A percentile compares a stretch with the other conserved stretches of the same genome.
Conservation (phyloP, 768 basidiomycete species). For the Lanmaoa rubissima region DNA sequence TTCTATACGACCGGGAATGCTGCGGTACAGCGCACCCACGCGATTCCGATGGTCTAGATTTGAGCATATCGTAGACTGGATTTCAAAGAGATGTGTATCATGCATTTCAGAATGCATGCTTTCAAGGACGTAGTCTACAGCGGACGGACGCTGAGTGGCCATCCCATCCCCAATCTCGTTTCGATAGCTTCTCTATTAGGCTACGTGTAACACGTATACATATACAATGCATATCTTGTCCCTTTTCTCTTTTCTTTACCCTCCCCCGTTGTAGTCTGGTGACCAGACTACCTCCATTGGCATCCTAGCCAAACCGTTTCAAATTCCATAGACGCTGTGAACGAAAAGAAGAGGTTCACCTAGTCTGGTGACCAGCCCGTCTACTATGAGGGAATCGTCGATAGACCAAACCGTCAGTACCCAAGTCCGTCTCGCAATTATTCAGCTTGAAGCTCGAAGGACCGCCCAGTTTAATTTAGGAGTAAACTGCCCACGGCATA, state of each 20-base stretch:
- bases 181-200: not conserved
- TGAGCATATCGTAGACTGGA: not conserved
- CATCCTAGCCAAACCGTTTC: not conserved
- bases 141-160: not conserved
- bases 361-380: no score
- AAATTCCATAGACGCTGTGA: not conserved
- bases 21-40: conserved; percentile 1
- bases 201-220: not conserved
- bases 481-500: no score
- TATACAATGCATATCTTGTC: not conserved
- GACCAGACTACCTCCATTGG: no score
- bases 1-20: conserved; percentile 4
- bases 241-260: not conserved
- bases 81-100: not conserved
- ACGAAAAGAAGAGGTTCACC: not conserved
- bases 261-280: not conserved
- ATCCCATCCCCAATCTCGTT: no score
- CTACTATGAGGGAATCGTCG: no score
- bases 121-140: not conserved
- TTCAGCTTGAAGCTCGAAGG: no score
- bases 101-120: not conserved
- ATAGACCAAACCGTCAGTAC: no score
- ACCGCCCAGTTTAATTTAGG: no score
- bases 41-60: conserved; percentile 24
- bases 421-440: no score